These are phyloP conservation scores for Sclerotinia trifoliorum DNA, from an alignment of 2,329 filamentous ascomycete species.

Conservation along the genomic window DNA sequence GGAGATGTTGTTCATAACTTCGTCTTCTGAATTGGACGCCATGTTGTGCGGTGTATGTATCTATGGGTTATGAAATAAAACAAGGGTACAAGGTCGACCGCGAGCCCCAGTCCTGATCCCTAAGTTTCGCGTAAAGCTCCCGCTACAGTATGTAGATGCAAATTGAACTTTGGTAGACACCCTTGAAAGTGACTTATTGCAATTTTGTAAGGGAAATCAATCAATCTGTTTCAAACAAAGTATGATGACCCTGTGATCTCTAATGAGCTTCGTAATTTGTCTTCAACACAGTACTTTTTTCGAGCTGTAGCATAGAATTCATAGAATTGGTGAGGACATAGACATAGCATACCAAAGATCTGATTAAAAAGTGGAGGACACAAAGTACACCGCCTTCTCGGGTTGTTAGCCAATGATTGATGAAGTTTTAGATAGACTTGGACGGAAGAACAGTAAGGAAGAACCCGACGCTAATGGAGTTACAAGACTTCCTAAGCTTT, in stretches of 20 bases:
- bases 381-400: conserved; percentile 14
- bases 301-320: background rate
- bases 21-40: conserved; percentile 36
- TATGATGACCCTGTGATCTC: background rate
- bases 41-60: conserved; percentile 20
- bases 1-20: conserved; percentile 42
- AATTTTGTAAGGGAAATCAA: background rate
- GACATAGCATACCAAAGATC: background rate
- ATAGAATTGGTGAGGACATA: background rate
- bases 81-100: background rate
- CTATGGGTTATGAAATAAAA: background rate
- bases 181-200: background rate
- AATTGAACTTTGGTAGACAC: background rate
- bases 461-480: conserved; percentile 18
- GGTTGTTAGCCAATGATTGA: conserved; percentile 16
- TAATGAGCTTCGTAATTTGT: background rate
- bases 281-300: background rate
- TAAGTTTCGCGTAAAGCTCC: conserved; percentile 6
- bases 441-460: conserved; percentile 14
- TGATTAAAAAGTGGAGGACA: background rate
- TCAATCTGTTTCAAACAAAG: background rate
- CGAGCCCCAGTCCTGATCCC: background rate
- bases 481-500: conserved; percentile 21
- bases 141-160: background rate
- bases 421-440: conserved; percentile 8